Conservation (phyloP, 805 yeast genomes). For the Komagataella populi region DNA sequence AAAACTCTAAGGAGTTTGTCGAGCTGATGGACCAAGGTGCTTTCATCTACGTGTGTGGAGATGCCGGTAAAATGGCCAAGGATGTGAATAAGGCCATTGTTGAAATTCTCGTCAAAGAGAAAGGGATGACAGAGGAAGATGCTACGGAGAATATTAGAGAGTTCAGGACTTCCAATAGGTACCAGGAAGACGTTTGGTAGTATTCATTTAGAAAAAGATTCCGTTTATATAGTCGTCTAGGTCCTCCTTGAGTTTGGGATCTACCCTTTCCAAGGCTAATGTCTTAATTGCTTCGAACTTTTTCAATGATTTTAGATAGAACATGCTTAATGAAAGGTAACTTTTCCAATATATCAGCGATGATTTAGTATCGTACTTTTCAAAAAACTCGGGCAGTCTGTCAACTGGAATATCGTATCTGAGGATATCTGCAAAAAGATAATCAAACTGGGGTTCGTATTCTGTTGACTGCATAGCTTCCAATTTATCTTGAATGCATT, state of each 20-base stretch:
- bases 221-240: not conserved
- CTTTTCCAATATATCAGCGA: slow-evolving; percentile 13
- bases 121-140: slow-evolving; percentile 48
- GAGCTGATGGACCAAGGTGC: slow-evolving; percentile 56
- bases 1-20: slow-evolving; percentile 38
- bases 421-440: slow-evolving; percentile 20
- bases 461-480: slow-evolving; percentile 10
- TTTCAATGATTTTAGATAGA: not conserved
- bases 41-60: slow-evolving; percentile 91
- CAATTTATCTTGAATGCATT: slow-evolving; percentile 7
- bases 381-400: slow-evolving; percentile 11
- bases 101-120: slow-evolving; percentile 45
- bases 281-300: not conserved
- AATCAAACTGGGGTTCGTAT: slow-evolving; percentile 18
- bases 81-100: slow-evolving; percentile 69
- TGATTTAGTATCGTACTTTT: slow-evolving; percentile 8
- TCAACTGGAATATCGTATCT: slow-evolving; percentile 12
- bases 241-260: not conserved
- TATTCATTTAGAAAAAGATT: not conserved
- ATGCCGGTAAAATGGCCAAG: slow-evolving; percentile 91
- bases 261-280: not conserved
- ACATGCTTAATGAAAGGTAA: slow-evolving; percentile 1
- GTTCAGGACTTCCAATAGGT: slow-evolving; percentile 71
- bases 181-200: slow-evolving; percentile 98
- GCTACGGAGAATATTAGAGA: slow-evolving; percentile 71